A percentile compares a stretch with the other conserved stretches of the same genome.
Conservation (phyloP, 2,329 filamentous ascomycete species). For the Stylonectria norvegica region DNA sequence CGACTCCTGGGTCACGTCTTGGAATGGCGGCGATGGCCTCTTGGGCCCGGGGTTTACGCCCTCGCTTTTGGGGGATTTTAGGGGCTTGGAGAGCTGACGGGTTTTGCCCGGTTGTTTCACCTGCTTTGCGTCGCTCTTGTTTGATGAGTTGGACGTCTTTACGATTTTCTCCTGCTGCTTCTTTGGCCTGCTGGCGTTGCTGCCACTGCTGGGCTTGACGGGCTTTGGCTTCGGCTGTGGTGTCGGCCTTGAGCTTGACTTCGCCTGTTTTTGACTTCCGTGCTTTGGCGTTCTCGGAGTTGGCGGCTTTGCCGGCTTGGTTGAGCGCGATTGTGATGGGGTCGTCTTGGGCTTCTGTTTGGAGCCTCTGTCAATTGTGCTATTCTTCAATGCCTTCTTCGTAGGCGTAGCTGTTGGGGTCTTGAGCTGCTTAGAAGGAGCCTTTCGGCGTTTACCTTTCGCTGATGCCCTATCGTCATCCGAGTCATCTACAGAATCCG, state of each 20-base stretch:
- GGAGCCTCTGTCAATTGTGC: conserved; percentile 32
- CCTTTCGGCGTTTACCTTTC: conserved; percentile 37
- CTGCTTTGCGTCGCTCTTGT: conserved; percentile 32
- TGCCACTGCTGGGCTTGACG: conserved; percentile 9
- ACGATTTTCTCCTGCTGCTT: too few relatives aligned
- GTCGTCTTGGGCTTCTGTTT: conserved; percentile 31
- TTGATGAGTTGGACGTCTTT: too few relatives aligned
- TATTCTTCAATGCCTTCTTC: conserved; percentile 23
- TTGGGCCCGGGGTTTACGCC: too few relatives aligned
- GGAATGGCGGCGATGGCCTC: too few relatives aligned
- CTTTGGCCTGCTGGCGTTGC: too few relatives aligned
- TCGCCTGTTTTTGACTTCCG: conserved; percentile 15
- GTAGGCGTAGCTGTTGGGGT: conserved; percentile 24
- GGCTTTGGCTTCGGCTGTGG: conserved; percentile 12
- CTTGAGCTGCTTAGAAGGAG: conserved; percentile 20
- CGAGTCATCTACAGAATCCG: conserved; percentile 29
- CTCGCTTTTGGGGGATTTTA: too few relatives aligned
- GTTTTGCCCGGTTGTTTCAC: conserved; percentile 13
- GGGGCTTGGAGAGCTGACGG: conserved; percentile 2
- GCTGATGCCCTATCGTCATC: conserved; percentile 26
- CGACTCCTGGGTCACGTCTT: conserved; percentile 1
- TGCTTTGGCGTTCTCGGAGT: conserved; percentile 17
- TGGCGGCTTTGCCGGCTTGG: conserved; percentile 9
- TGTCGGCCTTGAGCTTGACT: conserved; percentile 10
- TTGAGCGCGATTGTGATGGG: conserved; percentile 11